A percentile compares a stretch with the other conserved stretches of the same genome.
Conservation (phyloP, 2,329 filamentous ascomycete genomes). For the Stagonosporopsis cucurbitacearum region DNA sequence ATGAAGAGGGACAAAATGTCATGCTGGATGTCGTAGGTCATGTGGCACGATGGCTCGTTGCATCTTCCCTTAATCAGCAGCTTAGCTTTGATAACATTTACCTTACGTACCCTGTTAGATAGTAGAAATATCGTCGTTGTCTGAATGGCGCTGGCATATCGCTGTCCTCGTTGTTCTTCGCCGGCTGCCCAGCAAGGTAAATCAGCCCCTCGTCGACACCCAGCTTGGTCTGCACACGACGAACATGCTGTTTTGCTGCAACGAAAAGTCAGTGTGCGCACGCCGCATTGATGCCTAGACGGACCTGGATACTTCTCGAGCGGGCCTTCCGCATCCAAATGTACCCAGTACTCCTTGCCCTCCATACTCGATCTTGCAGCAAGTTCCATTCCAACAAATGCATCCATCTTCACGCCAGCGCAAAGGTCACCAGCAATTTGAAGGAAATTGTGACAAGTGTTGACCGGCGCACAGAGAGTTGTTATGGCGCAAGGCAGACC, state of each 20-base stretch:
- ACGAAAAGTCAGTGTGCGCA: not conserved
- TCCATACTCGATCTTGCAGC: constrained; percentile 37
- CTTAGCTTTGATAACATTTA: not conserved
- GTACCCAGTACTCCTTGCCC: constrained; percentile 44
- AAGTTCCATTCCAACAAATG: constrained; percentile 37
- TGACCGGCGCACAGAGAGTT: constrained; percentile 10
- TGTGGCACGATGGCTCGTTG: constrained; percentile 60
- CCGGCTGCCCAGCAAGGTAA: constrained; percentile 61
- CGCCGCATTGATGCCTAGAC: constrained; percentile 1
- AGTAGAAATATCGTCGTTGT: constrained; percentile 68
- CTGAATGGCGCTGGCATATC: constrained; percentile 64
- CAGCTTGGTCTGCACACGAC: constrained; percentile 46
- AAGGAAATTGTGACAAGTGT: not conserved
- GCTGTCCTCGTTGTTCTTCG: constrained; percentile 62
- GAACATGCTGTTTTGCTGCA: constrained; percentile 51
- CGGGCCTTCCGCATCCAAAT: constrained; percentile 40
- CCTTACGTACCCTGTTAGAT: constrained; percentile 58
- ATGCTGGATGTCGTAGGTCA: constrained; percentile 63
- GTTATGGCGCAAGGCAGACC: constrained; percentile 21
- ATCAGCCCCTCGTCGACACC: constrained; percentile 56
- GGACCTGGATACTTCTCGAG: constrained; percentile 51
- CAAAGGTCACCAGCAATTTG: not conserved
- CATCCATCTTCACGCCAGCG: constrained; percentile 28
- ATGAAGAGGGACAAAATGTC: constrained; percentile 77
- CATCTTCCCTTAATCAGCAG: constrained; percentile 34